These are phyloP conservation scores for Alternaria panax DNA, from an alignment of 2,329 filamentous ascomycete species.

Conservation along the genomic window DNA sequence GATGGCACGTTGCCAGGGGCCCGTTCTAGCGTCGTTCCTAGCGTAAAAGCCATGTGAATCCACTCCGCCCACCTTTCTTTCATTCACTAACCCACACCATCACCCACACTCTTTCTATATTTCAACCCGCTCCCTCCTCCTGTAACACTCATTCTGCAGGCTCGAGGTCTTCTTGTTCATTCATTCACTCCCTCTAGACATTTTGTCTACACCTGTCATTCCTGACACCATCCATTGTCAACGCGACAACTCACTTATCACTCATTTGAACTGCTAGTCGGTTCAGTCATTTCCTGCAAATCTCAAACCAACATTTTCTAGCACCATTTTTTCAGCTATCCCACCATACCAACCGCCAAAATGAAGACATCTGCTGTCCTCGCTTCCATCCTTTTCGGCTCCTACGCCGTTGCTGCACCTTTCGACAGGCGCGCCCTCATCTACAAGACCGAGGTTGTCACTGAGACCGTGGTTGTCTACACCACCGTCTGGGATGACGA, in stretches of 20 bases:
- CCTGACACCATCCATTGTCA: slow-evolving; percentile 38
- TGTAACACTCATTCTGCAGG: slow-evolving; percentile 41
- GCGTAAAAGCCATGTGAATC: slow-evolving; percentile 11
- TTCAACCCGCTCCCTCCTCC: slow-evolving; percentile 25
- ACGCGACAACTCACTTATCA: slow-evolving; percentile 13
- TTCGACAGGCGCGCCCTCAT: slow-evolving; percentile 45
- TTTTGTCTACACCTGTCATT: slow-evolving; percentile 46
- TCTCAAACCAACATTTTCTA: slow-evolving; percentile 16
- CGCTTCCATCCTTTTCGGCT: slow-evolving; percentile 46
- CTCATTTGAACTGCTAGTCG: slow-evolving; percentile 45
- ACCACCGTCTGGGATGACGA: slow-evolving; percentile 47
- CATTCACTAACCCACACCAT: slow-evolving; percentile 22
- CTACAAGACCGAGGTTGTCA: slow-evolving; percentile 43
- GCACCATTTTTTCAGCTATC: slow-evolving; percentile 23
- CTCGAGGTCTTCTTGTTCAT: slow-evolving; percentile 49
- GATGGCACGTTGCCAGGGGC: slow-evolving; percentile 27
- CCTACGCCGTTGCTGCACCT: slow-evolving; percentile 44
- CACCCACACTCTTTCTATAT: slow-evolving; percentile 34
- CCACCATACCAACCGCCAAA: slow-evolving; percentile 20
- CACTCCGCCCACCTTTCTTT: slow-evolving; percentile 13
- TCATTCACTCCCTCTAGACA: slow-evolving; percentile 44
- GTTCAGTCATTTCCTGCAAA: slow-evolving; percentile 40
- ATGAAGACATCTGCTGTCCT: slow-evolving; percentile 50
- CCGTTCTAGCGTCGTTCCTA: slow-evolving; percentile 6
- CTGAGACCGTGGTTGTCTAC: slow-evolving; percentile 46